Evolutionary conservation across 208 protist genomes (phyloP).

Genomic region (Crithidia mellificae): DNA sequence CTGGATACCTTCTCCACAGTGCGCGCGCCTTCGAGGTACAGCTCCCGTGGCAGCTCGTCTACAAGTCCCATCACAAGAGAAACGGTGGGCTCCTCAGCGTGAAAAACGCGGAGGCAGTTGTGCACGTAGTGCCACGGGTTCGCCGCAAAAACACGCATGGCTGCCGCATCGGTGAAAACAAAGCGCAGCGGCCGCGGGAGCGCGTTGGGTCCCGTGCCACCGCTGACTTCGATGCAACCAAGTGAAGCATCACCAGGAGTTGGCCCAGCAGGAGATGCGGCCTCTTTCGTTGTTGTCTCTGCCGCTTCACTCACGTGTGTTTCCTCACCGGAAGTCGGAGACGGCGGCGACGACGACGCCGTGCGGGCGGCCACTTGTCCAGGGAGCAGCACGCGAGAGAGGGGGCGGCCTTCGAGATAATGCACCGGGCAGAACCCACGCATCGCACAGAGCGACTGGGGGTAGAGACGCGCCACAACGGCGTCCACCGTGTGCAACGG

Average conservation of each 20-base stretch:
- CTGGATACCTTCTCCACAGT: slow-evolving; percentile 19
- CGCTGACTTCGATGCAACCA: slow-evolving; percentile 60
- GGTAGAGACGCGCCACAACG: slow-evolving; percentile 46
- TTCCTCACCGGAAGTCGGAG: neutral
- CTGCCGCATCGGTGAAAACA: slow-evolving; percentile 44
- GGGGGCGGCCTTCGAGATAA: slow-evolving; percentile 33
- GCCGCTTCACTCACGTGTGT: too few relatives aligned
- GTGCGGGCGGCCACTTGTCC: slow-evolving; percentile 17
- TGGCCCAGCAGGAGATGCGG: too few relatives aligned
- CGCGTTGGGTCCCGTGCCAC: slow-evolving; percentile 25
- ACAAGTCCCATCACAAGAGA: slow-evolving; percentile 62
- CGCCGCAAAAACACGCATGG: slow-evolving; percentile 48
- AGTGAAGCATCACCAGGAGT: slow-evolving; percentile 17
- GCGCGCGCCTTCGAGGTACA: slow-evolving; percentile 82
- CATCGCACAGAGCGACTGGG: slow-evolving; percentile 54
- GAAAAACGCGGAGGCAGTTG: slow-evolving; percentile 38
- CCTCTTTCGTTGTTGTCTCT: too few relatives aligned
- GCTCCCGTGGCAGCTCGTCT: slow-evolving; percentile 64
- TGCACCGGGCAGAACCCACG: slow-evolving; percentile 64
- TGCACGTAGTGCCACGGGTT: slow-evolving; percentile 56
- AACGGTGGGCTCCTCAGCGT: slow-evolving; percentile 40
- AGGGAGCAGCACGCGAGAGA: slow-evolving; percentile 41
- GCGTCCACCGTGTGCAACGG: slow-evolving; percentile 43
- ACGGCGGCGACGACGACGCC: neutral
- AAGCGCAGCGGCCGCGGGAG: slow-evolving; percentile 45